Conservation (phyloP, 768 basidiomycete genomes). For the Boletus rufocinnamomeus region DNA sequence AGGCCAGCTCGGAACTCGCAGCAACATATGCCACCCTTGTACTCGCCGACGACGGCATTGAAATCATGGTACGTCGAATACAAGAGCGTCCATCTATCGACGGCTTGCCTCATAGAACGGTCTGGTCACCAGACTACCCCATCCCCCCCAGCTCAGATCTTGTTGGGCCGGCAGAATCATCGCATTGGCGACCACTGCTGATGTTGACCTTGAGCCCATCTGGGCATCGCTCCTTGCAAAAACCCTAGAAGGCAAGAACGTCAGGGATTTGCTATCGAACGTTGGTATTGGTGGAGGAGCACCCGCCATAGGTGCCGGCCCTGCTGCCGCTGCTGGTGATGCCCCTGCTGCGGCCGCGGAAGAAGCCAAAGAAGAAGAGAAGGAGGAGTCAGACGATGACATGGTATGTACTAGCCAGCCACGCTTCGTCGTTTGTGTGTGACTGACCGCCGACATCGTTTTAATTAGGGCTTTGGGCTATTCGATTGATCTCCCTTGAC, state of each 20-base stretch:
- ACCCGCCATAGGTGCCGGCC: conserved; percentile 62
- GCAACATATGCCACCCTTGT: conserved; percentile 97
- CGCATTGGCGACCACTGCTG: conserved; percentile 81
- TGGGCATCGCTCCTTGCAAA: conserved; percentile 98
- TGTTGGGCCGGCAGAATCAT: conserved; percentile 88
- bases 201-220: conserved; percentile 89
- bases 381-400: conserved; percentile 89
- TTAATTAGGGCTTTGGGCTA: conserved; percentile 89
- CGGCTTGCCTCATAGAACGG: no score
- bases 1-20: conserved; percentile 78
- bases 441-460: conserved; percentile 1
- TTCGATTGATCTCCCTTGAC: conserved; percentile 69
- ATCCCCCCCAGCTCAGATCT: background rate
- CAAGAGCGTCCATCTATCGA: no score
- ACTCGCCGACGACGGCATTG: conserved; percentile 95
- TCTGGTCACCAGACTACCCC: no score
- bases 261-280: conserved; percentile 93
- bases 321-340: conserved; percentile 53
- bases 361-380: conserved; percentile 77
- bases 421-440: background rate
- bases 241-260: conserved; percentile 96
- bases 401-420: conserved; percentile 13
- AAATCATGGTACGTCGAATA: conserved; percentile 82
- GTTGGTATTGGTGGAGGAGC: conserved; percentile 92
- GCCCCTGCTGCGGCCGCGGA: conserved; percentile 68